These are phyloP conservation scores for Heterobasidion parviporum DNA, from an alignment of 1,284 basidiomycete species.

Conservation along the genomic window DNA sequence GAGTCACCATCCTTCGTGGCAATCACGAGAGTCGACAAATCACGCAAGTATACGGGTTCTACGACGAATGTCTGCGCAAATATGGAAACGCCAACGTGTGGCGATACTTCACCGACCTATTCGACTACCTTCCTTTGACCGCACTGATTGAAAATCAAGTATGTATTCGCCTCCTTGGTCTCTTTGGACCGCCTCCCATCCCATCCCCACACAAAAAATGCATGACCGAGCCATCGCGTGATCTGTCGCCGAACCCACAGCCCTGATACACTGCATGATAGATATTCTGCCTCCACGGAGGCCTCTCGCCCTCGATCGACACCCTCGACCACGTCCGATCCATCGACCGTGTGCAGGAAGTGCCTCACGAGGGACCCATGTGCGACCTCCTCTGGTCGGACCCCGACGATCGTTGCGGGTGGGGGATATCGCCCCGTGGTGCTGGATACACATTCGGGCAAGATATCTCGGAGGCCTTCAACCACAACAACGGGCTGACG, in stretches of 20 bases:
- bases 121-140: conserved; percentile 95
- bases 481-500: conserved; percentile 98
- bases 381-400: conserved; percentile 99
- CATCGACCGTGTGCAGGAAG: conserved; percentile 98
- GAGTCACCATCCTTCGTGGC: conserved; percentile 95
- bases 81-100: conserved; percentile 99
- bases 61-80: conserved; percentile 98
- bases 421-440: conserved; percentile 98
- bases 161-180: conserved; percentile 25
- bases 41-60: conserved; percentile 99
- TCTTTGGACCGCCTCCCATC: not conserved
- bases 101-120: conserved; percentile 98
- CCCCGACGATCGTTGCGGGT: conserved; percentile 97
- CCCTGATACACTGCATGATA: conserved; percentile 22
- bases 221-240: conserved; percentile 4
- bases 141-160: conserved; percentile 99
- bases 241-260: not conserved
- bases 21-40: conserved; percentile 99
- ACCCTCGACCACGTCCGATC: conserved; percentile 98
- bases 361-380: conserved; percentile 99
- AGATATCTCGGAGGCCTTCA: conserved; percentile 96
- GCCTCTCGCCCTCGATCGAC: conserved; percentile 97
- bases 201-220: not conserved
- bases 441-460: conserved; percentile 99
- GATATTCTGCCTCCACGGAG: conserved; percentile 99